Evolutionary conservation across 2,329 filamentous ascomycete genomes (phyloP), one percentile per base, ranked within the genome.

Genomic region (Exophiala phaeomuriformis): DNA sequence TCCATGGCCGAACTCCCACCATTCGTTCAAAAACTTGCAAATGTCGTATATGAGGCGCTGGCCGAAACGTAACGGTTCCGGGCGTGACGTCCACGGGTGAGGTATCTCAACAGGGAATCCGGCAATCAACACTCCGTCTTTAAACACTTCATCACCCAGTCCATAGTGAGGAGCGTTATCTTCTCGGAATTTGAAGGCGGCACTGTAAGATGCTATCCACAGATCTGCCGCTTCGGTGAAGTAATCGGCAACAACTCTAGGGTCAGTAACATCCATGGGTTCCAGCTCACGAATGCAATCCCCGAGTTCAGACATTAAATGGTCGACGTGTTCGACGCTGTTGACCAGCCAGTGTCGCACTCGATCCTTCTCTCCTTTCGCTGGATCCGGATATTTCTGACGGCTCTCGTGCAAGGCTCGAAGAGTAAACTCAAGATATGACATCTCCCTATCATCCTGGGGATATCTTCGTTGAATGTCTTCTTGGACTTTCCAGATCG

Each of bases 291-390:
- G 88, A 67, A 91, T 84, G 9, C 83, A 82, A 66, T 86, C 84
- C 63, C 82, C 86, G 5, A 86, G 83, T 85, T 87, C 93, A 0
- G 86, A 85, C 45, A 94, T 77, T 41, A 93, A 82, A 52, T 86
- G 75, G 51, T 90, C 82, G 60, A 94, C 77, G 30, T 80, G 79
- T 68, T 81, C 80, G 32, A 90, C 76, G 64, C 90, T 86, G 61
- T 86, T 79, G 57, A 90, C 77, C 64, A 96, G 95, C 82, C 88
- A 96, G 62, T 89, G 83, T n/a, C 90, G 81, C 10, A 95, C 82
- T 5, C 79, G 76, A 64, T 95, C 89, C 6, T 84, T 80, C 66
- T 93, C 85, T n/a, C 83, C 84, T 27, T 77, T 75, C 36, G 81
- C 80, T 31, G 76, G 71, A 48, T 84, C 76, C 2, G 82, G 78